Evolutionary conservation across 2,329 filamentous ascomycete genomes (phyloP).

Genomic region (Xenosphaeropsis pyriputrescens): DNA sequence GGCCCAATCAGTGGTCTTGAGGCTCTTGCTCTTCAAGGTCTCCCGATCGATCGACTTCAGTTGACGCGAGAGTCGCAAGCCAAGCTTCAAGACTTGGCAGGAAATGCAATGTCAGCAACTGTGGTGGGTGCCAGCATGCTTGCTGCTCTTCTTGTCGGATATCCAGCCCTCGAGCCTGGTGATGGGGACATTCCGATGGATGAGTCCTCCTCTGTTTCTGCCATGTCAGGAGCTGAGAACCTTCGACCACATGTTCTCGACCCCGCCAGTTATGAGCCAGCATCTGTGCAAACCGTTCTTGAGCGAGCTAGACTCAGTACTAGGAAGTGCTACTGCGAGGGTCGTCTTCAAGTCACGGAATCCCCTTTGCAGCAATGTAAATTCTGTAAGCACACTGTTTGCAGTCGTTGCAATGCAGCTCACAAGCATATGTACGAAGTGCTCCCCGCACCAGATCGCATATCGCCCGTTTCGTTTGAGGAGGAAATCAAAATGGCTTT

Average conservation of each 20-base stretch:
- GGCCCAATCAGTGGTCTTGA: conserved; percentile 48
- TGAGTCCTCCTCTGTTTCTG: background rate
- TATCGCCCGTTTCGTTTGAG: conserved; percentile 27
- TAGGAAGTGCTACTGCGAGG: conserved; percentile 43
- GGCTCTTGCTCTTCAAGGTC: conserved; percentile 49
- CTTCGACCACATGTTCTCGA: conserved; percentile 1
- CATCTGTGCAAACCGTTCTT: conserved; percentile 6
- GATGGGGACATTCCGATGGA: conserved; percentile 1
- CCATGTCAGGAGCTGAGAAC: conserved; percentile 1
- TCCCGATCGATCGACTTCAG: conserved; percentile 46
- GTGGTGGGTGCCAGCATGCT: conserved; percentile 52
- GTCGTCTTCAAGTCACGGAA: conserved; percentile 21
- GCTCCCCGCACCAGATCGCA: conserved; percentile 11
- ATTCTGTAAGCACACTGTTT: conserved; percentile 38
- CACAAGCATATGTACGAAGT: conserved; percentile 21
- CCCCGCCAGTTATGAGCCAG: conserved; percentile 1
- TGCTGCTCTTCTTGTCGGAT: conserved; percentile 32
- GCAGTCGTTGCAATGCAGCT: conserved; percentile 35
- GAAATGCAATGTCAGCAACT: conserved; percentile 68
- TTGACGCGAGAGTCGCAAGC: conserved; percentile 47
- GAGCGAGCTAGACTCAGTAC: conserved; percentile 17
- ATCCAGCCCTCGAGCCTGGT: conserved; percentile 2
- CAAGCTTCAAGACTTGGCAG: conserved; percentile 55
- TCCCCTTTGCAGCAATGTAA: conserved; percentile 29
- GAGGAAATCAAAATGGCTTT: conserved; percentile 23